phyloP scores from a whole-genome alignment of 257 asterid genomes.

The Cynanchum wilfordii region DNA sequence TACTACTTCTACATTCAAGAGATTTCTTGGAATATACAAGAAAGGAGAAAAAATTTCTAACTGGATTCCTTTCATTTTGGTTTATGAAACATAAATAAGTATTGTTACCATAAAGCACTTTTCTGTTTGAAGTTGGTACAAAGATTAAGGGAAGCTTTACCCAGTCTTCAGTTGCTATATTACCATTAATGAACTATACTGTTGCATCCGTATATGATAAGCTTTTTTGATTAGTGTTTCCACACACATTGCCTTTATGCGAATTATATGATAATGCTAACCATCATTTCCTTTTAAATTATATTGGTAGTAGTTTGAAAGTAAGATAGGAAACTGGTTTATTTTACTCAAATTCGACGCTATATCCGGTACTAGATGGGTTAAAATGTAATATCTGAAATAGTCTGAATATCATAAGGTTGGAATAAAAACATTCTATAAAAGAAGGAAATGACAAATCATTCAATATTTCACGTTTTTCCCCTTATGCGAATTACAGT shows the following conservation, averaged over 20 bases:
- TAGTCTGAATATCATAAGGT: neutral
- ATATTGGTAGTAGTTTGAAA: neutral
- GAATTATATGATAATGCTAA: neutral
- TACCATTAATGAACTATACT: neutral
- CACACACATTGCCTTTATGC: neutral
- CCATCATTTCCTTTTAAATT: neutral
- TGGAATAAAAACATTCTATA: neutral
- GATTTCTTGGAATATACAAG: neutral
- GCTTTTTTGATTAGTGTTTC: neutral
- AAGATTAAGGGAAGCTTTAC: neutral
- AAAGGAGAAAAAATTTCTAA: neutral
- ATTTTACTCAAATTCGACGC: neutral
- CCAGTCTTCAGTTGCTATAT: neutral
- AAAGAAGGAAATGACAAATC: neutral
- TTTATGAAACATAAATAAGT: neutral
- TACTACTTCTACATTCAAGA: neutral
- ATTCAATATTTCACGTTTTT: neutral
- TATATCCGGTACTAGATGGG: no score
- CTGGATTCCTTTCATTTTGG: neutral
- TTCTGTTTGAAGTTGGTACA: neutral
- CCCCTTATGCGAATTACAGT: neutral
- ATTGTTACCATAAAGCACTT: neutral
- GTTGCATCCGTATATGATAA: neutral
- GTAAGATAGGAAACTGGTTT: neutral
- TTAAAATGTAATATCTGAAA: neutral